phyloP scores from a whole-genome alignment of 2,329 filamentous ascomycete genomes.

The Dactylellina leptospora region DNA sequence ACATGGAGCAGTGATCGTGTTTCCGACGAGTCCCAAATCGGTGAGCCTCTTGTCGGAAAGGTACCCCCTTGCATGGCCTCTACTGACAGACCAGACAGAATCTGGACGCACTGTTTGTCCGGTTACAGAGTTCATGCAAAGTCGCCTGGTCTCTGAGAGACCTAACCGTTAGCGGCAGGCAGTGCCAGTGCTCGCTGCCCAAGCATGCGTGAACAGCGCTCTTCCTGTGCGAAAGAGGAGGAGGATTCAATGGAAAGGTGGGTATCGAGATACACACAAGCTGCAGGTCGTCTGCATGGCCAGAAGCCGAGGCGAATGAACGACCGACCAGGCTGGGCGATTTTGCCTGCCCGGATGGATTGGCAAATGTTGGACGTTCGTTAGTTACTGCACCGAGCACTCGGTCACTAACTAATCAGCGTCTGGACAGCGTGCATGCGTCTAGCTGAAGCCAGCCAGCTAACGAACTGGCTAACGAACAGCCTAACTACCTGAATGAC shows the following conservation, averaged over 20 bases:
- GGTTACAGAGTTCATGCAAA: conserved; percentile 44
- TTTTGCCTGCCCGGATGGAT: conserved; percentile 27
- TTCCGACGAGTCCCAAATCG: conserved; percentile 24
- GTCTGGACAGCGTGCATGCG: no score
- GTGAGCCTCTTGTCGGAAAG: conserved; percentile 12
- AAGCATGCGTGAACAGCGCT: no score
- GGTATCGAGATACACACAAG: background rate
- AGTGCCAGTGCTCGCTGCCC: conserved; percentile 46
- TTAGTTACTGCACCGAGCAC: no score
- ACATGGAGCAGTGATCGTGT: background rate
- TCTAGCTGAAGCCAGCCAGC: conserved; percentile 31
- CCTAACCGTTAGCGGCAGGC: conserved; percentile 49
- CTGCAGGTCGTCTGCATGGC: no score
- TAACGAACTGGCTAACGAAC: conserved; percentile 12
- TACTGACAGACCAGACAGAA: conserved; percentile 27
- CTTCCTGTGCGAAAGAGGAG: conserved; percentile 7
- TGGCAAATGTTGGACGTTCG: background rate
- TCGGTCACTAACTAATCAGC: no score
- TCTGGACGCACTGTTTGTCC: conserved; percentile 32
- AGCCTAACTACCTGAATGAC: conserved; percentile 9
- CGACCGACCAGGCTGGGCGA: background rate
- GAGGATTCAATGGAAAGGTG: conserved; percentile 15
- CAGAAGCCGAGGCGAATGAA: conserved; percentile 9
- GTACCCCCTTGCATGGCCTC: conserved; percentile 42
- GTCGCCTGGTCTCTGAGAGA: conserved; percentile 11